A percentile compares a stretch with the other conserved stretches of the same genome.
These are phyloP conservation scores for Pyricularia grisea DNA, from an alignment of 2,329 filamentous ascomycete species.

Conservation along the genomic window DNA sequence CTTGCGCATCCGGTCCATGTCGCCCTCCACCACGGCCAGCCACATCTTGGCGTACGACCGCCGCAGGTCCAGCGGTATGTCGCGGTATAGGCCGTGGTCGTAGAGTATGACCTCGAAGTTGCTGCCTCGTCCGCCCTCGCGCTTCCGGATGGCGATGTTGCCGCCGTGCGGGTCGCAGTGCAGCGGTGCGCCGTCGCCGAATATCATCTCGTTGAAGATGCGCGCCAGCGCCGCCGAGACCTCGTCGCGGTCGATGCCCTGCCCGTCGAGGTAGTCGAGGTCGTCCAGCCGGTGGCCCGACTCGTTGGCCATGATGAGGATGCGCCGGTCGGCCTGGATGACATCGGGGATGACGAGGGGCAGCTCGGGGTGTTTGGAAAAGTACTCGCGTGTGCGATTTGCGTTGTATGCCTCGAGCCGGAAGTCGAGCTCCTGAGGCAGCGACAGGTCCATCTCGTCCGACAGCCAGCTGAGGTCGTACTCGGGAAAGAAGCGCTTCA, in stretches of 20 bases:
- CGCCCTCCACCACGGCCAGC: conserved; percentile 88
- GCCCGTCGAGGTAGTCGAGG: conserved; percentile 72
- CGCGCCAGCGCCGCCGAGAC: conserved; percentile 83
- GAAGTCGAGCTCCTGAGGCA: conserved; percentile 91
- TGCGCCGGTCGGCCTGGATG: conserved; percentile 78
- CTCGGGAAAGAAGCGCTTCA: conserved; percentile 92
- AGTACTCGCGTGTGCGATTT: conserved; percentile 68
- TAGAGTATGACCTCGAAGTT: conserved; percentile 97
- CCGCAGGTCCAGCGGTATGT: conserved; percentile 70
- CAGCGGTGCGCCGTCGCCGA: conserved; percentile 75
- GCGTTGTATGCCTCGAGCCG: conserved; percentile 79
- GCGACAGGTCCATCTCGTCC: conserved; percentile 80
- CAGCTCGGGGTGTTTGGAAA: conserved; percentile 60
- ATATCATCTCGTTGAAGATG: conserved; percentile 99
- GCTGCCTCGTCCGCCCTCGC: conserved; percentile 21
- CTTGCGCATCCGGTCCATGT: conserved; percentile 76
- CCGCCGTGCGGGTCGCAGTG: conserved; percentile 97
- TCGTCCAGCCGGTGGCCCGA: conserved; percentile 83
- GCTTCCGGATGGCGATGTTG: conserved; percentile 82
- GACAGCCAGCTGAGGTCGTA: conserved; percentile 97
- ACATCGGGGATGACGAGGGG: conserved; percentile 86
- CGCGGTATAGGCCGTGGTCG: conserved; percentile 92
- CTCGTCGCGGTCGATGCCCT: conserved; percentile 87
- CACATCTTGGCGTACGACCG: conserved; percentile 93
- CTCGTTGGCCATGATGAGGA: conserved; percentile 92